These are phyloP conservation scores for Aegilops longissima DNA, from an alignment of 176 grass and related monocot species.

Conservation along the genomic window DNA sequence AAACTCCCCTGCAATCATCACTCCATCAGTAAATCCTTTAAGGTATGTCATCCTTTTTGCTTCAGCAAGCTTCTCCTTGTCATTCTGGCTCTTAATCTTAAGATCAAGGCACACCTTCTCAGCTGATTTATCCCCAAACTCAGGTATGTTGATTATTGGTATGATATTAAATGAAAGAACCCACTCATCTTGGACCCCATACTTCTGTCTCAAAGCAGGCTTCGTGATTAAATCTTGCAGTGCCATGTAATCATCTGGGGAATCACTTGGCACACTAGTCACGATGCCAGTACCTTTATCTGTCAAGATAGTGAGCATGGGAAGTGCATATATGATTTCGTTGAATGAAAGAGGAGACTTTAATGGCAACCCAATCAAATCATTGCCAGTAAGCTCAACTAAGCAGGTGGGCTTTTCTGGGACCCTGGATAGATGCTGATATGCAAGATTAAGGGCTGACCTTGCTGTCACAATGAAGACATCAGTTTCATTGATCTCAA, in stretches of 20 bases:
- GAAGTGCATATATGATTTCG: slow-evolving; percentile 68
- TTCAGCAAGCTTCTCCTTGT: slow-evolving; percentile 78
- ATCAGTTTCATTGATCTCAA: slow-evolving; percentile 83
- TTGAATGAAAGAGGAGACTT: slow-evolving; percentile 76
- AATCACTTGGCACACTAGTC: slow-evolving; percentile 76
- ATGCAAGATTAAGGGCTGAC: slow-evolving; percentile 75
- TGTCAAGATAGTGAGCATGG: slow-evolving; percentile 69
- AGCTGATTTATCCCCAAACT: slow-evolving; percentile 67
- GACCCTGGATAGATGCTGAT: slow-evolving; percentile 59
- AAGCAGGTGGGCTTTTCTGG: slow-evolving; percentile 67
- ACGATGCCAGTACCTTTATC: slow-evolving; percentile 71
- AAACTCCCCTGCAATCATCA: slow-evolving; percentile 72
- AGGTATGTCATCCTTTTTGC: slow-evolving; percentile 75
- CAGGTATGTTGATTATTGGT: slow-evolving; percentile 79
- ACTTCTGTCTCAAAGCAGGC: slow-evolving; percentile 60
- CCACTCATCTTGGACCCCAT: slow-evolving; percentile 75
- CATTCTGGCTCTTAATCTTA: slow-evolving; percentile 77
- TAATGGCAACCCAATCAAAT: slow-evolving; percentile 81
- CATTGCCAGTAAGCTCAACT: slow-evolving; percentile 48
- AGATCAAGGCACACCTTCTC: slow-evolving; percentile 68
- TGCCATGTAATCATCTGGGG: slow-evolving; percentile 80
- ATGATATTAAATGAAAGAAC: slow-evolving; percentile 57
- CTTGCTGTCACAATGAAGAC: slow-evolving; percentile 75
- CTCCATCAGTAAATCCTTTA: slow-evolving; percentile 82
- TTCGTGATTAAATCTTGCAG: slow-evolving; percentile 62